Evolutionary conservation across 1,284 basidiomycete genomes (phyloP), one percentile per base, ranked within the genome.

Genomic region (Trichosporon sp.): DNA sequence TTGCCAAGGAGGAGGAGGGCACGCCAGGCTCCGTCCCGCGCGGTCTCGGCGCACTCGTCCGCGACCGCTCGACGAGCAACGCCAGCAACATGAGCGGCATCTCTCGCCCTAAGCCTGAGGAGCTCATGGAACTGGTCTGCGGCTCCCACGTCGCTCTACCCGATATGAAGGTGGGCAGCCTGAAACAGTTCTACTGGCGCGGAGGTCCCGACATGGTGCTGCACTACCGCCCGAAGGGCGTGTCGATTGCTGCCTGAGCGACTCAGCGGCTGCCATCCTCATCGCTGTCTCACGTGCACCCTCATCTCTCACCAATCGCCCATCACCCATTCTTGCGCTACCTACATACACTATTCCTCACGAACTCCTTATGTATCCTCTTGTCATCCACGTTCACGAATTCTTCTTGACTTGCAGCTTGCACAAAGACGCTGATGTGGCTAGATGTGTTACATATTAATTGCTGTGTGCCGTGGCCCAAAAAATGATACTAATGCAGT

Each of bases 121-220:
- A 94, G 52, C 73, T 85, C 44, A 89, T 94, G 74, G 93, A 98
- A 81, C 87, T 98, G 49, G 77, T 95, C 36, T 96, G 93, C 79
- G 92, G 91, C 72, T 89, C 91, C 69, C 82, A 85, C 32, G 81
- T 91, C 11, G 83, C 98, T 31, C 89, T 92, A 27, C 82, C 89
- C 29, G 86, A 89, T 64, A 91, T 95, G 86, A 95, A 91, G 13
- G 84, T 98, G 33, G 94, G 90, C 4, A 89, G 89, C 31, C 88
- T 94, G 61, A 86, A 90, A 67, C 91, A 93, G 78, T 95, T 88
- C 73, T 93, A 63, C 92, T 92, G 92, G 85, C 74, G 86, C 73
- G 88, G 88, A 68, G 82, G 86, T n/a, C 84, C 83, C 11, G 94
- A 96, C 79, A 82, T 96, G 67, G 84, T 87, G 57, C 86, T 96